Percentiles rank a stretch among this genome's conserved stretches.
phyloP scores from a whole-genome alignment of 768 basidiomycete genomes.

The Panus rudis region DNA sequence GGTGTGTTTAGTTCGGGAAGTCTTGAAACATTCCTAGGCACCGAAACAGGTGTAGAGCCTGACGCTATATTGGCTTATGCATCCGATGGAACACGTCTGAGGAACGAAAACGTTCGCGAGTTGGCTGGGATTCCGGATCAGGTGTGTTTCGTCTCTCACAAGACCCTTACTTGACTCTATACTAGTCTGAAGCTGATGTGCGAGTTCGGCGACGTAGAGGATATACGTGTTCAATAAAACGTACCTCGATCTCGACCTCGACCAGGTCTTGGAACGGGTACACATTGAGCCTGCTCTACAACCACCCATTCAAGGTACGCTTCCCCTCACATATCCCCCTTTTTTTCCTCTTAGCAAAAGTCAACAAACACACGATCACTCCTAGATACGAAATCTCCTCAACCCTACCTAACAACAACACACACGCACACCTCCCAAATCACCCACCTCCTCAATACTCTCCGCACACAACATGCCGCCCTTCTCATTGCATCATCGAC shows the following conservation, averaged over 20 bases:
- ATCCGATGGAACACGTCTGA: conserved; percentile 70
- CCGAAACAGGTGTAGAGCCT: conserved; percentile 65
- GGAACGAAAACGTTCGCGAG: conserved; percentile 67
- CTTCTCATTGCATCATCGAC: conserved; percentile 65
- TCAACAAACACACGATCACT: not conserved
- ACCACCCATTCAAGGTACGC: conserved; percentile 63
- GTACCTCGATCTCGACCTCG: conserved; percentile 64
- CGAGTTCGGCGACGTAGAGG: conserved; percentile 32
- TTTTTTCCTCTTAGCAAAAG: not conserved
- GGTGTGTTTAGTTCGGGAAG: conserved; percentile 42
- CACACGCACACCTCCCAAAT: conserved; percentile 60
- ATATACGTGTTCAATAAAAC: conserved; percentile 83
- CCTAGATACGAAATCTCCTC: conserved; percentile 51
- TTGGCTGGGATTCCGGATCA: conserved; percentile 70
- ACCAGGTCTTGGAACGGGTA: conserved; percentile 61
- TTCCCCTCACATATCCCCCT: not conserved
- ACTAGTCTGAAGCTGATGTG: not conserved
- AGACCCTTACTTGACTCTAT: not conserved
- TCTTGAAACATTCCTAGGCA: conserved; percentile 65
- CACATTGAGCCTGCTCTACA: conserved; percentile 54
- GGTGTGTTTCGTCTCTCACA: too few species aligned
- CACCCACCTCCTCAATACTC: conserved; percentile 39
- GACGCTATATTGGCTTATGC: conserved; percentile 71
- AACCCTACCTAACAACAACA: conserved; percentile 58
- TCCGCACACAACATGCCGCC: conserved; percentile 64